These are phyloP conservation scores for Apiotrichum porosum DNA, from an alignment of 1,284 basidiomycete genomes.

Conservation along the genomic window DNA sequence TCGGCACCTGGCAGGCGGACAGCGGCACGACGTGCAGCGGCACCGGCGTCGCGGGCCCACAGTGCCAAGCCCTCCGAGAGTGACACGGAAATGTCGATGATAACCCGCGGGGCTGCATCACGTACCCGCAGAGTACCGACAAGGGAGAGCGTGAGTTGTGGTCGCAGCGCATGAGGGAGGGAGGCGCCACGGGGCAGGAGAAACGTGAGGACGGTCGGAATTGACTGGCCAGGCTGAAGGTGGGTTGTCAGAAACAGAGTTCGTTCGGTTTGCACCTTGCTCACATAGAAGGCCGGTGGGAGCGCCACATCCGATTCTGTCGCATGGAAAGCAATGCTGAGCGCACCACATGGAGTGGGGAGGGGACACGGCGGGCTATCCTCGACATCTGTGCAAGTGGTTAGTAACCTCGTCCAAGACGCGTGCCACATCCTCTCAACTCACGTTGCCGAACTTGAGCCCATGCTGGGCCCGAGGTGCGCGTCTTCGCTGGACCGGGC, in stretches of 20 bases:
- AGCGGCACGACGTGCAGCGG: conserved; percentile 6
- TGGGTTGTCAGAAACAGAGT: not conserved
- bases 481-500: too few relatives aligned
- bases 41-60: conserved; percentile 38
- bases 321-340: not conserved
- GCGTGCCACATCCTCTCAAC: too few relatives aligned
- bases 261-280: not conserved
- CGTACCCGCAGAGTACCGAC: conserved; percentile 26
- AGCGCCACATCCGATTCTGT: not conserved
- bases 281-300: conserved; percentile 22
- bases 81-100: conserved; percentile 39
- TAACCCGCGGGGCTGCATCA: conserved; percentile 19
- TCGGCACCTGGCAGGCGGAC: too few relatives aligned
- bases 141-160: conserved; percentile 35
- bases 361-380: too few relatives aligned
- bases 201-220: conserved; percentile 37
- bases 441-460: too few relatives aligned
- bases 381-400: too few relatives aligned
- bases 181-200: conserved; percentile 30
- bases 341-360: not conserved
- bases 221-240: conserved; percentile 34
- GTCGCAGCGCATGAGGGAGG: conserved; percentile 33
- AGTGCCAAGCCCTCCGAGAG: conserved; percentile 35
- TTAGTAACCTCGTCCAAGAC: too few relatives aligned
- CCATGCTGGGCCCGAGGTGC: too few relatives aligned